Evolutionary conservation across 192 early-diverging fungal species (phyloP).

Genomic region (Rhizophagus prolifer): DNA sequence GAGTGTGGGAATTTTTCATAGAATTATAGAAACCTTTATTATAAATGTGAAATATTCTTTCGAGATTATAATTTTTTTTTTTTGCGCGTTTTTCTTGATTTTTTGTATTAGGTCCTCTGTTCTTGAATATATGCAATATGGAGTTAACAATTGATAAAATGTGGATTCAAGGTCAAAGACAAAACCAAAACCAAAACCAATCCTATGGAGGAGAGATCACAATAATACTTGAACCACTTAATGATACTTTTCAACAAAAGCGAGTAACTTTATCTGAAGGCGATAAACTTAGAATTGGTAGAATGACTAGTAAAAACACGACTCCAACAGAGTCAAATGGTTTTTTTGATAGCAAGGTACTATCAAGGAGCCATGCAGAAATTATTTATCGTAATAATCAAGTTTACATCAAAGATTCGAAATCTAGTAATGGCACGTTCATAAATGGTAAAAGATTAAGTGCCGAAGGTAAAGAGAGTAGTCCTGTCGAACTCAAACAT

Average conservation of each 20-base stretch:
- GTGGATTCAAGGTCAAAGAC: not conserved
- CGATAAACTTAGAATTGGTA: slow-evolving; percentile 61
- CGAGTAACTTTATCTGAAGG: slow-evolving; percentile 55
- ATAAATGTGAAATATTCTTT: not conserved
- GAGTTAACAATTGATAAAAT: not conserved
- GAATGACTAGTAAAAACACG: slow-evolving; percentile 65
- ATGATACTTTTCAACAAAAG: slow-evolving; percentile 50
- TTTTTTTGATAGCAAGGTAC: slow-evolving; percentile 82
- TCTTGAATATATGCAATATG: not conserved
- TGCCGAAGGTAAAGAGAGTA: slow-evolving; percentile 62
- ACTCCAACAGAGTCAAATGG: slow-evolving; percentile 66
- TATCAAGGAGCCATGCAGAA: slow-evolving; percentile 75
- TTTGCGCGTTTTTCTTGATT: not conserved
- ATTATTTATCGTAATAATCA: slow-evolving; percentile 38
- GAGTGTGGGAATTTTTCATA: too few relatives aligned
- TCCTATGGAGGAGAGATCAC: not conserved
- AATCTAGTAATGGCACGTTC: slow-evolving; percentile 83
- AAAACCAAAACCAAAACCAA: not conserved
- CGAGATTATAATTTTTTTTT: not conserved
- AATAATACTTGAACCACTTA: slow-evolving; percentile 45
- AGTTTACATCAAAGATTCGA: slow-evolving; percentile 72
- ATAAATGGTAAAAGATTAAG: slow-evolving; percentile 69
- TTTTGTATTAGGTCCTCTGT: not conserved
- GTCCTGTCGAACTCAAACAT: slow-evolving; percentile 54
- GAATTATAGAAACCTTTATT: not conserved